Base-by-base conservation (phyloP, 1,284 basidiomycete genomes). In the Acaromyces ingoldii region DNA sequence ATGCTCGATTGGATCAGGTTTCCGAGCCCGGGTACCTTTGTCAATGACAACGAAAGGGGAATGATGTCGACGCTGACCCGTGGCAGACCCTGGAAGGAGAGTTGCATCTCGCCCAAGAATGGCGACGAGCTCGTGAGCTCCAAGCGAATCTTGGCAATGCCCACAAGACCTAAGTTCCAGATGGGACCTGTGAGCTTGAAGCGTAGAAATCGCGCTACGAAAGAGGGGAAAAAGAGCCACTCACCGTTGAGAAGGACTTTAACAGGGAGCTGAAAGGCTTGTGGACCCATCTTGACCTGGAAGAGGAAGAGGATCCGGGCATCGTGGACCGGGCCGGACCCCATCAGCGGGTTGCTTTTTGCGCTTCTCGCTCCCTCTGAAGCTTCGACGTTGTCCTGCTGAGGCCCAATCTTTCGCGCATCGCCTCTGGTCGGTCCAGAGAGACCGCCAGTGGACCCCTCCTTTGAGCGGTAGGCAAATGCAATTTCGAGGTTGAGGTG, bases 171-270 rank as follows among this genome's bases (percentile, higher is more conserved):
- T n/a, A n/a, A n/a, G n/a, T n/a, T n/a, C n/a, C n/a, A n/a, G n/a
- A n/a, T n/a, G n/a, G n/a, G n/a, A n/a, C n/a, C n/a, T n/a, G n/a
- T n/a, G n/a, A n/a, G n/a, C n/a, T n/a, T n/a, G n/a, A n/a, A n/a
- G n/a, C n/a, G n/a, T n/a, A n/a, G n/a, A n/a, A n/a, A n/a, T n/a
- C n/a, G n/a, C n/a, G n/a, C n/a, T n/a, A n/a, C n/a, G n/a, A n/a
- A n/a, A n/a, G n/a, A n/a, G n/a, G n/a, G n/a, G n/a, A n/a, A n/a
- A n/a, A n/a, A n/a, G n/a, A n/a, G n/a, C n/a, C n/a, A n/a, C n/a
- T n/a, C n/a, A 33, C 46, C 46, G 13, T 48, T 48, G 19, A 48
- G 33, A 5, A 38, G 33, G 5, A 48, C 46, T 34, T 48, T 48
- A 17, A 48, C 46, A 13, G 46, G 46, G 11, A 48, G 46, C 46